Percentiles rank a stretch among this genome's conserved stretches.
These are phyloP conservation scores for Echites panduratus DNA, from an alignment of 257 asterid genomes.

Conservation along the genomic window DNA sequence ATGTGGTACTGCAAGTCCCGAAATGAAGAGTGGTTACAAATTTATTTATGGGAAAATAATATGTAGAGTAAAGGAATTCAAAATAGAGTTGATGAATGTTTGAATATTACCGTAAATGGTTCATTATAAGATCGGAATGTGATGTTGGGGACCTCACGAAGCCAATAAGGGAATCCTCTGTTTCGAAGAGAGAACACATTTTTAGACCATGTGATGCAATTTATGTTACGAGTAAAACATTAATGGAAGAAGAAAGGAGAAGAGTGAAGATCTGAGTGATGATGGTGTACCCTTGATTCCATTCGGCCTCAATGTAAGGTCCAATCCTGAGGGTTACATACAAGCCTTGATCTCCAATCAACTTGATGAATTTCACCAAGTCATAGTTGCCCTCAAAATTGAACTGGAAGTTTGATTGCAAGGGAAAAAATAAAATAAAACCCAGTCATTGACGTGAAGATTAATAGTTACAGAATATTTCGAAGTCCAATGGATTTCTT, in stretches of 20 bases:
- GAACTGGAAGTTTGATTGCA: conserved; percentile 29
- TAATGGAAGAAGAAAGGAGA: too few species aligned
- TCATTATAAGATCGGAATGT: conserved; percentile 79
- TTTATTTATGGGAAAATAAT: too few species aligned
- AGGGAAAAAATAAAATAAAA: neutral
- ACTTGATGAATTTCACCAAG: conserved; percentile 52
- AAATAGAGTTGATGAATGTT: too few species aligned
- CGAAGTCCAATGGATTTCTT: neutral
- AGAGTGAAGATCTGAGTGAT: neutral
- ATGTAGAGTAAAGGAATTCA: too few species aligned
- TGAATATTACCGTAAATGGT: conserved; percentile 56
- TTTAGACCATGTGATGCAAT: neutral
- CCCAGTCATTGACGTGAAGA: too few species aligned
- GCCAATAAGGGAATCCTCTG: conserved; percentile 96
- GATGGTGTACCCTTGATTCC: conserved; percentile 70
- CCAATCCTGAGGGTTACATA: conserved; percentile 89
- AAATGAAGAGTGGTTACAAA: neutral
- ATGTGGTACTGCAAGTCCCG: conserved; percentile 50
- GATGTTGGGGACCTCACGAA: conserved; percentile 60
- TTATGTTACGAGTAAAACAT: too few species aligned
- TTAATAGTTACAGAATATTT: neutral
- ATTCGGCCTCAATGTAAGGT: conserved; percentile 92
- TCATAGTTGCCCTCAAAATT: conserved; percentile 69
- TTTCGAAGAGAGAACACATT: neutral
- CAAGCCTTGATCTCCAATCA: conserved; percentile 57